phyloP scores from a whole-genome alignment of 139 green algal genomes.

The Deuterostichococcus epilithicus region DNA sequence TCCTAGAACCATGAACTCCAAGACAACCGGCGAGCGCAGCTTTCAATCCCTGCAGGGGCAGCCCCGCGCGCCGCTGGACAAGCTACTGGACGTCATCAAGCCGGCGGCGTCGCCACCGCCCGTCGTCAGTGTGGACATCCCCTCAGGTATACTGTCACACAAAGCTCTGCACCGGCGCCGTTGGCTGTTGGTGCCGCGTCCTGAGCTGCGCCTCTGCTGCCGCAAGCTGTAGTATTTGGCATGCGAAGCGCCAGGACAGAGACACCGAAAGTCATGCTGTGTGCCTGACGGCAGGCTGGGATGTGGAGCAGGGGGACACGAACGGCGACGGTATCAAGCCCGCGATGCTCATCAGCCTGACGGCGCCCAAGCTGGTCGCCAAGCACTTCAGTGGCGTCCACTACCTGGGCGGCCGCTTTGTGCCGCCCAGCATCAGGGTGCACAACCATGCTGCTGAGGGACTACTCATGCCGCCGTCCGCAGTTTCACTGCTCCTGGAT shows the following conservation, averaged over 20 bases:
- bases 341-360: conserved; percentile 91
- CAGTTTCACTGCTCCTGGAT: not conserved
- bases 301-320: conserved; percentile 70
- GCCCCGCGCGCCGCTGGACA: conserved; percentile 87
- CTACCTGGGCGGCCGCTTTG: conserved; percentile 93
- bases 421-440: conserved; percentile 72
- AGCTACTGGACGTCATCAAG: conserved; percentile 59
- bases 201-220: too few relatives aligned
- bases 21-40: too few relatives aligned
- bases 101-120: conserved; percentile 21
- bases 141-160: conserved; percentile 75
- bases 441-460: not conserved
- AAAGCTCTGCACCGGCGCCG: conserved; percentile 1
- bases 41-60: too few relatives aligned
- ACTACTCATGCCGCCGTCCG: not conserved
- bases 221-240: too few relatives aligned
- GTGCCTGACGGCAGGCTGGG: conserved; percentile 30
- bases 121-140: conserved; percentile 72
- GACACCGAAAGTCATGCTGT: too few relatives aligned
- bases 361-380: conserved; percentile 86
- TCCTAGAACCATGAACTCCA: too few relatives aligned
- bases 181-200: too few relatives aligned
- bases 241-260: too few relatives aligned
- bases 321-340: conserved; percentile 51
- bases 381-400: conserved; percentile 82